phyloP scores from a whole-genome alignment of 2,329 filamentous ascomycete species.

The Cladosporium oxysporum region DNA sequence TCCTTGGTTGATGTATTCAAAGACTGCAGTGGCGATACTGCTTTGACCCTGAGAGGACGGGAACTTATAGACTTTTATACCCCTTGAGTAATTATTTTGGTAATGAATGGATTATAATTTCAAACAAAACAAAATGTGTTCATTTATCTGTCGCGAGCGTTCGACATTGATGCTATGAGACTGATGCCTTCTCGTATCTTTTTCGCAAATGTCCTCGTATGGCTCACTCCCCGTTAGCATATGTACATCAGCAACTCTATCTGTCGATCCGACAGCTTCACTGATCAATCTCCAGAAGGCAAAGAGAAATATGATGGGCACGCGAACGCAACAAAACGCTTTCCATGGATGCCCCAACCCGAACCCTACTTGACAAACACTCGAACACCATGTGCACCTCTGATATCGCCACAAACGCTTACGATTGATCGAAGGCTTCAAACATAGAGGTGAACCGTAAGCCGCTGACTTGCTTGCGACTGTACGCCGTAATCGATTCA shows the following conservation, averaged over 20 bases:
- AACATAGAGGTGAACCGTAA: too few relatives aligned
- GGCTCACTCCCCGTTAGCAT: too few relatives aligned
- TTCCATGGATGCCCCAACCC: not conserved
- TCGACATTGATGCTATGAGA: too few relatives aligned
- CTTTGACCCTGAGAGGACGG: not conserved
- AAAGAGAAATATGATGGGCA: not conserved
- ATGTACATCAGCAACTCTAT: not conserved
- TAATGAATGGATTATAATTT: not conserved
- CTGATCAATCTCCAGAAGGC: not conserved
- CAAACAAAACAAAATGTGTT: too few relatives aligned
- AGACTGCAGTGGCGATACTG: not conserved
- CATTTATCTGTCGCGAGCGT: too few relatives aligned
- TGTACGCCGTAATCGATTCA: too few relatives aligned
- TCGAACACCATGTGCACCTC: too few relatives aligned
- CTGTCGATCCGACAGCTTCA: not conserved
- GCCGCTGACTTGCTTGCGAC: too few relatives aligned
- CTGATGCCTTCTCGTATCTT: too few relatives aligned
- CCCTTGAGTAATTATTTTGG: conserved; percentile 8
- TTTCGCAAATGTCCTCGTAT: too few relatives aligned
- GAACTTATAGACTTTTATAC: conserved; percentile 7
- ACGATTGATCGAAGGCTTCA: too few relatives aligned
- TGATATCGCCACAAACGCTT: too few relatives aligned
- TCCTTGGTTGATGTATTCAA: conserved; percentile 27
- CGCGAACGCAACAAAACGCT: not conserved
- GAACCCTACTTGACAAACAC: not conserved